These are phyloP conservation scores for Biscutella auriculata DNA, from an alignment of 441 rosid genomes.

Conservation along the genomic window DNA sequence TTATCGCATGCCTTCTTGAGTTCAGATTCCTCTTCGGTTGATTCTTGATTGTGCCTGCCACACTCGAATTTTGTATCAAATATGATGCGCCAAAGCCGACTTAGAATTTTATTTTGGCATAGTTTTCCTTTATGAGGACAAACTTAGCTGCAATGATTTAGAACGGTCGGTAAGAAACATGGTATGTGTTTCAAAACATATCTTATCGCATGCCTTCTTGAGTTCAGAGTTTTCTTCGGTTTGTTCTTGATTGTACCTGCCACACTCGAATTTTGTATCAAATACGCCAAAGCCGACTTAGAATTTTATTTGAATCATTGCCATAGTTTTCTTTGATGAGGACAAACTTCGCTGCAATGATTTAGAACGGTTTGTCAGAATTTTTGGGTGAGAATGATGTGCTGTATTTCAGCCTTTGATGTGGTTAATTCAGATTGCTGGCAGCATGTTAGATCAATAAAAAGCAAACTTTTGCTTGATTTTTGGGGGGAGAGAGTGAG, in stretches of 20 bases:
- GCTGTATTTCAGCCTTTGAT: neutral
- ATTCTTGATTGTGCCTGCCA: too few relatives aligned
- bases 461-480: neutral
- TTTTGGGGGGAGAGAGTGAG: neutral
- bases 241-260: too few relatives aligned
- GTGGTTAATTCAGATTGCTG: neutral
- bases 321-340: neutral
- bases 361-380: conserved; percentile 1
- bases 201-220: neutral
- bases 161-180: too few relatives aligned
- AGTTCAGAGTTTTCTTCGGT: neutral
- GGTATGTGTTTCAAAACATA: conserved; percentile 30
- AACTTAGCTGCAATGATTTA: too few relatives aligned
- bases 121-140: too few relatives aligned
- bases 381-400: neutral
- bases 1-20: too few relatives aligned
- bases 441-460: neutral
- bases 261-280: neutral
- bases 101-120: too few relatives aligned
- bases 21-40: too few relatives aligned
- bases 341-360: neutral
- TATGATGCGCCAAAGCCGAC: too few relatives aligned
- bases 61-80: too few relatives aligned
- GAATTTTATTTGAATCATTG: neutral
- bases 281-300: neutral